Conservation (phyloP, 495 filamentous ascomycete species). For the Penicillium parvum region DNA sequence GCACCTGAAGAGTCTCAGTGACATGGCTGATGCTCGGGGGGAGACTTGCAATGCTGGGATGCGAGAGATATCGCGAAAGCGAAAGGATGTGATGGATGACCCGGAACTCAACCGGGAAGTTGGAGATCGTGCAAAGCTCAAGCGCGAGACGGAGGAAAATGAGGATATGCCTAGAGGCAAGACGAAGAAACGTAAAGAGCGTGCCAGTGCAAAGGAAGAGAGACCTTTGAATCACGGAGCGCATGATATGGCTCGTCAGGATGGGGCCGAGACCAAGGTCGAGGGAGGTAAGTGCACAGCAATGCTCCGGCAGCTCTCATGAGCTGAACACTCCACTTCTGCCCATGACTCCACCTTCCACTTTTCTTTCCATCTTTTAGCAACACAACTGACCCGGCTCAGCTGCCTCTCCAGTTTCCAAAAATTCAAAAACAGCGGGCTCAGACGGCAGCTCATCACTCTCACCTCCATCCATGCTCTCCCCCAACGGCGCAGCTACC, state of each 20-base stretch:
- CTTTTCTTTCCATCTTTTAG: slow-evolving; percentile 7
- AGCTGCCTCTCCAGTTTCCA: slow-evolving; percentile 45
- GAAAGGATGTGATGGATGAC: slow-evolving; percentile 57
- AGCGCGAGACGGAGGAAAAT: slow-evolving; percentile 51
- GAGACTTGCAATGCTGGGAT: slow-evolving; percentile 66
- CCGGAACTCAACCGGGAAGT: slow-evolving; percentile 41
- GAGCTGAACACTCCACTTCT: slow-evolving; percentile 13
- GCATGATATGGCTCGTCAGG: slow-evolving; percentile 62
- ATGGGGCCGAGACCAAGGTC: slow-evolving; percentile 50
- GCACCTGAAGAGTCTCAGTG: slow-evolving; percentile 60
- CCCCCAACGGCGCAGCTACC: slow-evolving; percentile 52
- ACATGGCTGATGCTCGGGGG: slow-evolving; percentile 60
- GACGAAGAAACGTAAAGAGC: slow-evolving; percentile 50
- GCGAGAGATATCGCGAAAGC: slow-evolving; percentile 60
- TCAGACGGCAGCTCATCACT: slow-evolving; percentile 58
- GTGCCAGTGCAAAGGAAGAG: slow-evolving; percentile 47
- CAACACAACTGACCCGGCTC: slow-evolving; percentile 11
- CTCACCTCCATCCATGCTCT: slow-evolving; percentile 48
- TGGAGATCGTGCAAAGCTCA: slow-evolving; percentile 44
- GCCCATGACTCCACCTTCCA: slow-evolving; percentile 11
- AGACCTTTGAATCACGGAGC: slow-evolving; percentile 58
- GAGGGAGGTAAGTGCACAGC: slow-evolving; percentile 57
- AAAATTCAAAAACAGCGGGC: slow-evolving; percentile 48
- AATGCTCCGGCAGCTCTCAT: background rate
- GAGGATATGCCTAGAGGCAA: slow-evolving; percentile 51